Conservation (phyloP, 345 rosid genomes). For the Citrus glauca region DNA sequence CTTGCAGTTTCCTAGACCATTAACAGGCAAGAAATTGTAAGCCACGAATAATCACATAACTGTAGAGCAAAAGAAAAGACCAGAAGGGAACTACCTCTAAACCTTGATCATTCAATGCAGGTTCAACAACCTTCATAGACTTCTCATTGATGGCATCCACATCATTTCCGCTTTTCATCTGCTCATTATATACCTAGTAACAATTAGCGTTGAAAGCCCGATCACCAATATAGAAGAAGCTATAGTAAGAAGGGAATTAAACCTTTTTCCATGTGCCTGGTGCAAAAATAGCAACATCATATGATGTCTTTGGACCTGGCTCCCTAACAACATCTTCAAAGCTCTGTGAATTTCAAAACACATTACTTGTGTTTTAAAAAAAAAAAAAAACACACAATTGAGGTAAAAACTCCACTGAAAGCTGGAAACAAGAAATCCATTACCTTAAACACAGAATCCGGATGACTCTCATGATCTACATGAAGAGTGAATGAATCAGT, state of each 20-base stretch:
- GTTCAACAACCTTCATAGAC: constrained; percentile 26
- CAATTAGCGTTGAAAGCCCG: not conserved
- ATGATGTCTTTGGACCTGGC: constrained; percentile 66
- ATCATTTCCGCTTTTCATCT: constrained; percentile 48
- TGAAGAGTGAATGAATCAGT: constrained; percentile 26
- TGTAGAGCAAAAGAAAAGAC: not conserved
- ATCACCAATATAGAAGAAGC: constrained; percentile 2
- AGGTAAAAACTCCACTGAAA: constrained; percentile 3
- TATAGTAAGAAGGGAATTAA: not conserved
- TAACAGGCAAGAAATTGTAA: constrained; percentile 5
- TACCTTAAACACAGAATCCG: constrained; percentile 47
- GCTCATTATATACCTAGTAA: constrained; percentile 15
- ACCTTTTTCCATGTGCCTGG: constrained; percentile 84
- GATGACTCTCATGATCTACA: constrained; percentile 34
- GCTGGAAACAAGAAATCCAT: constrained; percentile 5
- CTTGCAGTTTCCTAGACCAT: constrained; percentile 20
- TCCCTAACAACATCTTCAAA: constrained; percentile 40
- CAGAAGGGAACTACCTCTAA: constrained; percentile 34
- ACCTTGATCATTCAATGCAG: constrained; percentile 26
- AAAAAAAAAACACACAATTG: not conserved
- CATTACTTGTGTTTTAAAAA: constrained; percentile 1
- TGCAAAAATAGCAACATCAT: constrained; percentile 71
- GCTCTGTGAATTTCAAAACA: constrained; percentile 36
- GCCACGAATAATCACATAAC: not conserved
- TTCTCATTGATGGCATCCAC: constrained; percentile 24